A percentile compares a stretch with the other conserved stretches of the same genome.
Conservation (phyloP, 2,329 filamentous ascomycete genomes). For the Drechslerella dactyloides region DNA sequence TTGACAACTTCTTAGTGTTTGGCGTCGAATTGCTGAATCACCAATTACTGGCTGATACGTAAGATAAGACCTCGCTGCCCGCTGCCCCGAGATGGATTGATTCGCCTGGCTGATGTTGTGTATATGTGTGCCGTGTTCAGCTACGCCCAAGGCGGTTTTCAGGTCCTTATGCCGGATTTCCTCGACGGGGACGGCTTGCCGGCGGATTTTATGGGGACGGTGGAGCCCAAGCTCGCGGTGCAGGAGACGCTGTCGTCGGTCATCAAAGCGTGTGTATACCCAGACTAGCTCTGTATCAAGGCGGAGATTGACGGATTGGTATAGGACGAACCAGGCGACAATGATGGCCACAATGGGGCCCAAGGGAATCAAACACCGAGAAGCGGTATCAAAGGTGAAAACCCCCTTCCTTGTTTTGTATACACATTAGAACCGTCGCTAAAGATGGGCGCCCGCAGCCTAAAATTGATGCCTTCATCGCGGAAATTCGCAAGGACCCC, state of each 20-base stretch:
- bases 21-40: conserved; percentile 38
- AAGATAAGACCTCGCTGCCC: not conserved
- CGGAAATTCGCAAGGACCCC: conserved; percentile 23
- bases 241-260: conserved; percentile 34
- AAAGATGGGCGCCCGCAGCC: conserved; percentile 13
- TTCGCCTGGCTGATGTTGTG: no score
- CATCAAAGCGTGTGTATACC: conserved; percentile 27
- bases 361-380: conserved; percentile 35
- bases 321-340: conserved; percentile 32
- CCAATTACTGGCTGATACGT: conserved; percentile 45
- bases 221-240: conserved; percentile 34
- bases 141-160: conserved; percentile 42
- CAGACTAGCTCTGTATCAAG: not conserved
- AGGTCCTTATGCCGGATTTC: conserved; percentile 40
- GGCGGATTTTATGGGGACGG: conserved; percentile 29
- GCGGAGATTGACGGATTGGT: not conserved
- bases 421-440: not conserved
- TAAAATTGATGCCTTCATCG: conserved; percentile 37
- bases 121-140: conserved; percentile 2
- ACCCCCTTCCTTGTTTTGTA: not conserved
- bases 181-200: conserved; percentile 40
- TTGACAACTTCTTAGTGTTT: conserved; percentile 26
- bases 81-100: not conserved
- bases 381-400: conserved; percentile 39
- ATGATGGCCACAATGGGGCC: conserved; percentile 31